phyloP scores from a whole-genome alignment of 129 eudicot species.

The Flaveria linearis region DNA sequence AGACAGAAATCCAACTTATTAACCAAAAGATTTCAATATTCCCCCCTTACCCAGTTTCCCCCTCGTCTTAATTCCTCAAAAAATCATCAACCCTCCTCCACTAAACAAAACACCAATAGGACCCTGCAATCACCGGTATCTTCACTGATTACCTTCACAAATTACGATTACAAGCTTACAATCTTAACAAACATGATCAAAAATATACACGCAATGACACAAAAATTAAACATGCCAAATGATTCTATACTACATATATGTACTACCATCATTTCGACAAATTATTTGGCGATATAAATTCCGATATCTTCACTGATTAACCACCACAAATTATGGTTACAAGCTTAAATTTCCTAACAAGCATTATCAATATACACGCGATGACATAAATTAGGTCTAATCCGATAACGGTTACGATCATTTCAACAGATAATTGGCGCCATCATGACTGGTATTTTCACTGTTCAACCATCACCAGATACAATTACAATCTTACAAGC shows the following conservation, averaged over 20 bases:
- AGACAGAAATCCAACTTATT: slow-evolving; percentile 3
- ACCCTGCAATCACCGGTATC: slow-evolving; percentile 15
- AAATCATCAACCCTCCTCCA: slow-evolving; percentile 31
- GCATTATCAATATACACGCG: neutral
- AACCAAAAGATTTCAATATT: slow-evolving; percentile 23
- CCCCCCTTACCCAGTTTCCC: slow-evolving; percentile 7
- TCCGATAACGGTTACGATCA: slow-evolving; percentile 10
- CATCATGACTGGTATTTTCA: slow-evolving; percentile 1
- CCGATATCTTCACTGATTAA: neutral
- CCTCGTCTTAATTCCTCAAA: slow-evolving; percentile 37
- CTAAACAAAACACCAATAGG: slow-evolving; percentile 30
- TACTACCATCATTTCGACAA: too few relatives aligned
- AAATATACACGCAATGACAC: neutral
- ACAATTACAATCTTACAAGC: neutral
- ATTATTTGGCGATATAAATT: too few relatives aligned
- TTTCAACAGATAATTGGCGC: neutral
- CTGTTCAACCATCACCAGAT: neutral
- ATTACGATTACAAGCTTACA: neutral
- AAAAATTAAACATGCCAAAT: too few relatives aligned
- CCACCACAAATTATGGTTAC: neutral
- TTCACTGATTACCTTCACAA: neutral
- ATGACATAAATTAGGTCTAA: neutral
- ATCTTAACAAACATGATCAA: neutral
- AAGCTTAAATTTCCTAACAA: neutral
- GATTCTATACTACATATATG: too few relatives aligned